Conservation (phyloP, 352 stramenopile genomes). For the Globisporangium spiculum region DNA sequence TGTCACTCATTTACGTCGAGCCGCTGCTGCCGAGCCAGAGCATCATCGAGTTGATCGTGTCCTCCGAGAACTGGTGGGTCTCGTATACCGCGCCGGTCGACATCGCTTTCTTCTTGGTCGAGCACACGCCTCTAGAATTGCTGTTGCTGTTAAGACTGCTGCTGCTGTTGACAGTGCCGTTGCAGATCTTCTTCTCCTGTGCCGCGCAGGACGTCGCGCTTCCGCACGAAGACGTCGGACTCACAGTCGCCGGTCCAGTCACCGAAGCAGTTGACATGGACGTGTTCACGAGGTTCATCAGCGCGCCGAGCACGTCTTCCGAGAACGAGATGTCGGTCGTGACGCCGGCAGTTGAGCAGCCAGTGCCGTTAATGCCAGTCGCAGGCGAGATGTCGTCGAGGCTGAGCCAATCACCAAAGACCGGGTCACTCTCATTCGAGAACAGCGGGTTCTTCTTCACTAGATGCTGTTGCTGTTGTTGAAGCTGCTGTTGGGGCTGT, state of each 20-base stretch:
- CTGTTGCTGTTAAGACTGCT: constrained; percentile 17
- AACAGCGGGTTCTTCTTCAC: constrained; percentile 18
- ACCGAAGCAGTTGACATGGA: constrained; percentile 29
- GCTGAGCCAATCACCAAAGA: constrained; percentile 14
- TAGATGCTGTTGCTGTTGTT: background rate
- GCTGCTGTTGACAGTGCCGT: constrained; percentile 5
- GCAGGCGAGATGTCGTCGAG: constrained; percentile 11
- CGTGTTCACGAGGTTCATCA: constrained; percentile 33
- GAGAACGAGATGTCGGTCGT: constrained; percentile 21
- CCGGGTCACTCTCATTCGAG: constrained; percentile 13
- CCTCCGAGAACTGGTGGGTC: constrained; percentile 48
- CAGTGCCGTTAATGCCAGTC: background rate
- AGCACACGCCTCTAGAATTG: constrained; percentile 3
- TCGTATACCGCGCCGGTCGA: constrained; percentile 25
- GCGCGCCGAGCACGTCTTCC: constrained; percentile 29
- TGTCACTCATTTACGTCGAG: background rate
- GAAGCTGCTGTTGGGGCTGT: background rate
- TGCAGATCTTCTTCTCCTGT: constrained; percentile 1
- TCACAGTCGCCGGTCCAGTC: background rate
- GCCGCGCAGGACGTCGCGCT: background rate
- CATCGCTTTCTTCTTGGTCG: constrained; percentile 10
- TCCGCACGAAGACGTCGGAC: background rate
- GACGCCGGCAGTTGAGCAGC: constrained; percentile 2
- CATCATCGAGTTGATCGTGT: constrained; percentile 45
- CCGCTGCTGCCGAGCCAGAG: constrained; percentile 24